These are phyloP conservation scores for Meyerozyma sp. DNA, from an alignment of 1,139 yeast species.

Conservation along the genomic window DNA sequence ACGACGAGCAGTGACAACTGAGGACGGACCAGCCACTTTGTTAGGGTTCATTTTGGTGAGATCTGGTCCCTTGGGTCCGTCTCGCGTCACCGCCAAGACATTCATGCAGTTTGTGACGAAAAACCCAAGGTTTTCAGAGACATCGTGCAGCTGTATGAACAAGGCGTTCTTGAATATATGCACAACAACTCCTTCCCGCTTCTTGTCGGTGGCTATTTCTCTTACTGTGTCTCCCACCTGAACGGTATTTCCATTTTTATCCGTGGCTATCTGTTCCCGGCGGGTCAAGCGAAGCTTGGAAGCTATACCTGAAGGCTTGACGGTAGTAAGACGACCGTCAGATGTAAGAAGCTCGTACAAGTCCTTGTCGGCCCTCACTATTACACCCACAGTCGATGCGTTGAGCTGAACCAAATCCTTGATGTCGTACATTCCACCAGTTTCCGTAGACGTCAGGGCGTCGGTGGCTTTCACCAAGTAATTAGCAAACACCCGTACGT, in stretches of 20 bases:
- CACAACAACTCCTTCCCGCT: conserved; percentile 78
- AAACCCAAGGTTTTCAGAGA: conserved; percentile 84
- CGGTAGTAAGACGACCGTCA: conserved; percentile 69
- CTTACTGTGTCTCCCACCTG: conserved; percentile 88
- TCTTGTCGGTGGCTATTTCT: conserved; percentile 64
- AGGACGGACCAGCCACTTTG: conserved; percentile 33
- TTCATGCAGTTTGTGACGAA: conserved; percentile 74
- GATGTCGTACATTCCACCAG: conserved; percentile 60
- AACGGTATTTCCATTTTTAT: conserved; percentile 76
- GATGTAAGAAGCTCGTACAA: conserved; percentile 76
- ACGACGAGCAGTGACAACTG: conserved; percentile 49
- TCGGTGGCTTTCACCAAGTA: conserved; percentile 78
- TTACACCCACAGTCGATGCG: conserved; percentile 83
- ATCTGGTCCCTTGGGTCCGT: conserved; percentile 74
- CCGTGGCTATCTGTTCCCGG: conserved; percentile 81
- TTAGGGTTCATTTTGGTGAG: conserved; percentile 80
- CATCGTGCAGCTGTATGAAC: conserved; percentile 74
- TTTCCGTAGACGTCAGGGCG: conserved; percentile 53
- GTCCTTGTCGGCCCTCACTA: conserved; percentile 85
- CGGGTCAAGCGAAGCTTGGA: conserved; percentile 61
- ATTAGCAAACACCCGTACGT: conserved; percentile 87
- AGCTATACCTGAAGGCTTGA: conserved; percentile 76
- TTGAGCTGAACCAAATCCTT: conserved; percentile 89
- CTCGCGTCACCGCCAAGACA: conserved; percentile 65
- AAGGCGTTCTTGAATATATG: conserved; percentile 79